Evolutionary conservation across 148 eudicot species (phyloP).

Genomic region (Talinum fruticosum): DNA sequence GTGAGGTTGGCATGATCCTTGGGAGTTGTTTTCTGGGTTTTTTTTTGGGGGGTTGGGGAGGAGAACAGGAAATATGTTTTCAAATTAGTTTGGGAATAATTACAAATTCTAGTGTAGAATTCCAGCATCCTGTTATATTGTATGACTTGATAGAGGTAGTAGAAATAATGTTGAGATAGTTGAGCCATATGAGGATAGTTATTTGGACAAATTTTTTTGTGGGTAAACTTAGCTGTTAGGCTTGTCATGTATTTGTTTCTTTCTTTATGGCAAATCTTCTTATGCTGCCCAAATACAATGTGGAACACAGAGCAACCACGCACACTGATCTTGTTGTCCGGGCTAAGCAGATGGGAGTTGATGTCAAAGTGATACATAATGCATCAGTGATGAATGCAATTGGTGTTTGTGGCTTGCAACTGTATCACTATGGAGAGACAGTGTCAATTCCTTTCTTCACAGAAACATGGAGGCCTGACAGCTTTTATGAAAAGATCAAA

Average conservation of each 20-base stretch:
- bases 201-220: background rate
- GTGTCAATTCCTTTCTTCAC: slow-evolving; percentile 93
- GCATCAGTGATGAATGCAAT: slow-evolving; percentile 92
- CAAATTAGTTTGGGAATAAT: background rate
- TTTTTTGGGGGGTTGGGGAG: background rate
- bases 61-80: background rate
- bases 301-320: slow-evolving; percentile 70
- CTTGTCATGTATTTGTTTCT: background rate
- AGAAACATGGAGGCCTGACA: slow-evolving; percentile 91
- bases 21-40: background rate
- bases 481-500: slow-evolving; percentile 87
- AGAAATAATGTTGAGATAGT: background rate
- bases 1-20: background rate
- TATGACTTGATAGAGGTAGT: background rate
- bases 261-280: background rate
- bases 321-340: slow-evolving; percentile 94
- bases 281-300: slow-evolving; percentile 1
- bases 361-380: slow-evolving; percentile 81
- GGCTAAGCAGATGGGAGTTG: slow-evolving; percentile 73
- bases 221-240: background rate
- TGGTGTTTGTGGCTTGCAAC: slow-evolving; percentile 87
- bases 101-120: background rate
- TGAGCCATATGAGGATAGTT: background rate
- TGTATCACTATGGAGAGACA: slow-evolving; percentile 94
- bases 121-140: background rate